Base-by-base conservation (phyloP, 179 eudicot genomes). In the Beta macrorhiza region DNA sequence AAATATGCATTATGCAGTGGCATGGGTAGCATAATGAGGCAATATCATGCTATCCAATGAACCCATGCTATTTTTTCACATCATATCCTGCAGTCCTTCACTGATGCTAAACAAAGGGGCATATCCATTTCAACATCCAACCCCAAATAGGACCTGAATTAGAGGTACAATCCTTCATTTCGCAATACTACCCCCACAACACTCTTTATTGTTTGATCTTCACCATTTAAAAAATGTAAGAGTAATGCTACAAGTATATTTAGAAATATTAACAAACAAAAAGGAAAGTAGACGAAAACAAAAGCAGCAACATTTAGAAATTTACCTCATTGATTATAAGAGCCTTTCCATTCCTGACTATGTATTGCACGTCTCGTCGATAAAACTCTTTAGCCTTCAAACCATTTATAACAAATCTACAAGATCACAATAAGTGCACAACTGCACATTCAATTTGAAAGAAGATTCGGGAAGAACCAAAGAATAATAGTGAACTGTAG, bases 301-400 rank as follows among this genome's bases (percentile, higher is more conserved):
- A 13, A 52, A 62, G 63, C 51, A 68, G 52, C 4, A 52, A 64
- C 29, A 19, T 42, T 37, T 70, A 49, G 44, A 45, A 17, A 37
- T 63, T 69, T 89, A 94, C 99, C 99, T 97, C 99, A 76, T 97
- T 97, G 73, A 97, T 90, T 79, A 97, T 94, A 56, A 94, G 90
- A 88, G 97, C 99, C 85, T 91, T 91, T 83, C 97, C 99, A 77
- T 94, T 87, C 81, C 91, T 91, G 53, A 94, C 97, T 76, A 97
- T 97, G 91, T 97, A 97, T 75, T 97, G 95, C 67, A 92, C 95
- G 79, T 97, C 99, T 71, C 90, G 88, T 79, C 92, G 87, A 80
- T 92, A 97, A 85, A 97, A 97, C 87, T 97, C 99, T 83, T 97
- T 97, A 67, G 99, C 98, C 89, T 93, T 97, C 86, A 97, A 84